Evolutionary conservation across 306 rosid species (phyloP).

Genomic region (Fragaria nilgerrensis): DNA sequence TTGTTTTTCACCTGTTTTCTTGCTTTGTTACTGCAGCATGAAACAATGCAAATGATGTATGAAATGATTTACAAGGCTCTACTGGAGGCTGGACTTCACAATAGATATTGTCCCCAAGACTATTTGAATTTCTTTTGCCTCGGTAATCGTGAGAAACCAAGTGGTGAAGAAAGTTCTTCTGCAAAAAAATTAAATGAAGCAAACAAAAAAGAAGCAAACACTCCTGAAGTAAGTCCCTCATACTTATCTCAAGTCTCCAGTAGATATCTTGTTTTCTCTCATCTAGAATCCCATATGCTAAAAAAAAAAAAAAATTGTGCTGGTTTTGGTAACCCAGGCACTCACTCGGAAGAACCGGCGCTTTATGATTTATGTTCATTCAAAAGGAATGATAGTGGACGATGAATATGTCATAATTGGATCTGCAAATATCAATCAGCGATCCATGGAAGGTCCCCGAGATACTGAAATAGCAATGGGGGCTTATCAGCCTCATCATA

Average conservation of each 20-base stretch:
- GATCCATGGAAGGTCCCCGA: conserved; percentile 88
- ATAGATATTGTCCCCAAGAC: conserved; percentile 68
- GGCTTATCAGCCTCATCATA: conserved; percentile 74
- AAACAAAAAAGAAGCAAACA: conserved; percentile 31
- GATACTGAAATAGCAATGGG: conserved; percentile 97
- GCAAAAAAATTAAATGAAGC: conserved; percentile 18
- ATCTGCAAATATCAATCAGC: conserved; percentile 86
- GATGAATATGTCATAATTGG: conserved; percentile 89
- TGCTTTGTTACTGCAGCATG: conserved; percentile 47
- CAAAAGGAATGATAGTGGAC: conserved; percentile 95
- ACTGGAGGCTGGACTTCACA: conserved; percentile 68
- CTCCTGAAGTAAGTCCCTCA: conserved; percentile 51
- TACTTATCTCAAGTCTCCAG: neutral
- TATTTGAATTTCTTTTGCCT: conserved; percentile 95
- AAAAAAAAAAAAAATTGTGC: neutral
- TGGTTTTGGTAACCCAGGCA: conserved; percentile 37
- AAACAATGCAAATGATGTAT: conserved; percentile 98
- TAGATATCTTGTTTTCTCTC: conserved; percentile 10
- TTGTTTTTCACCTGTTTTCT: conserved; percentile 9
- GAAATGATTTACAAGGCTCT: conserved; percentile 67
- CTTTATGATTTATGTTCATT: conserved; percentile 93
- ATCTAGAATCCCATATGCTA: neutral
- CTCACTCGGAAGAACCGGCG: conserved; percentile 59
- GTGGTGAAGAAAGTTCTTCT: conserved; percentile 14
- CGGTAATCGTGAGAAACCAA: conserved; percentile 72